Conservation (phyloP, 495 filamentous ascomycete species). For the Hyaloscypha variabilis region DNA sequence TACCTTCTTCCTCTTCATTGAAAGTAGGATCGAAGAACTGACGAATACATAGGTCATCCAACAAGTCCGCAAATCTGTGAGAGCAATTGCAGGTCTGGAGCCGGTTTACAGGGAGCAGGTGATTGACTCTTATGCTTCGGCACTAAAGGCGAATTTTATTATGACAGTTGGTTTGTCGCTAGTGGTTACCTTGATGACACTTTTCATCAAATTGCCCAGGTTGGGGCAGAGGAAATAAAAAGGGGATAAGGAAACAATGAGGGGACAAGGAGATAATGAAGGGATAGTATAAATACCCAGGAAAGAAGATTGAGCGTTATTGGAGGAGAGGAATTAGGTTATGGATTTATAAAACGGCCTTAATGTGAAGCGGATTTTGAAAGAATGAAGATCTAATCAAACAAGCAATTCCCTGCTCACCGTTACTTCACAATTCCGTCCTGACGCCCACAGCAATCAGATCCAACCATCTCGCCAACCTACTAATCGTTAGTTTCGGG, state of each 20-base stretch:
- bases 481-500: conserved; percentile 9
- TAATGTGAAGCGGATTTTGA: neutral
- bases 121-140: conserved; percentile 58
- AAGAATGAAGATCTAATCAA: neutral
- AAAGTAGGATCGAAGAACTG: neutral
- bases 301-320: neutral
- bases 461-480: conserved; percentile 31
- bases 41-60: conserved; percentile 34
- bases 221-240: conserved; percentile 46
- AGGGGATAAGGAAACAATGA: too few relatives aligned
- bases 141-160: conserved; percentile 42
- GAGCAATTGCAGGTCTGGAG: conserved; percentile 41
- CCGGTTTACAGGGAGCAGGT: conserved; percentile 47
- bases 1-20: neutral
- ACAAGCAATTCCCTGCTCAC: neutral
- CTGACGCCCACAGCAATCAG: conserved; percentile 22
- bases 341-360: neutral
- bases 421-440: neutral
- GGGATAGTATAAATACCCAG: neutral
- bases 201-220: conserved; percentile 55
- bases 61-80: conserved; percentile 43
- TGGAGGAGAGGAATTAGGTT: neutral
- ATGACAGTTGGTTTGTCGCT: conserved; percentile 49
- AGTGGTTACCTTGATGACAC: conserved; percentile 51
- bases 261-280: conserved; percentile 42